Base-by-base conservation (phyloP, 73 alveolate genomes). In the Paramecium sexaurelia region DNA sequence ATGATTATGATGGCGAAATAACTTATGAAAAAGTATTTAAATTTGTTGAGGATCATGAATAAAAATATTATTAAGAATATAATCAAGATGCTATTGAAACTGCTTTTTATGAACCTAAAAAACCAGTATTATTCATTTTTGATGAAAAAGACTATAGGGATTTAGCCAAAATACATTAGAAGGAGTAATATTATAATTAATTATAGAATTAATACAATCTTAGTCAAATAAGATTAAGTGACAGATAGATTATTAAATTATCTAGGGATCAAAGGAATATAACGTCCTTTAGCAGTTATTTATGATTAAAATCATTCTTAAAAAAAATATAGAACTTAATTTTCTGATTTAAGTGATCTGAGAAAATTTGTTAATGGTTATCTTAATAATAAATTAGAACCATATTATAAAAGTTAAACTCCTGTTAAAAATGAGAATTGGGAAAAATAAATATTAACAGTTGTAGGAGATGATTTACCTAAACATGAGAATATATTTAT, bases 121-220 rank as follows among this genome's bases (percentile, higher is more conserved):
- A 45, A 24, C 68, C 68, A 37, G 33, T 45, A 2, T 78, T 78
- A 78, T 78, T 78, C 19, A 24, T 78, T 20, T 78, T 78, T 78
- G 90, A 78, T 78, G 90, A 78, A 22, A 78, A 45, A 78, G 90
- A 78, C 5, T 41, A 78, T 78, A 13, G 90, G 11, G 90, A 78
- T 2, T 37, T 78, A 20, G 90, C 90, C 1, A 78, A 78, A 78
- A 33, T 3, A 36, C 55, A 78, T 45, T 24, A 78, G 41, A 45
- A 78, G 8, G 68, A 41, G 90, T 78, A 78, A 78, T 78, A 36
- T 10, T 41, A 41, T 1, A 1, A 13, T n/a, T 40, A 78, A 15
- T 41, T 78, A 4, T 78, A 78, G 90, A 9, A 26, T 78, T 41
- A 24, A 78, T 41, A 78, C 90, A 41, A 43, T 78, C 3, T 78